Base-by-base conservation (phyloP, 495 filamentous ascomycete genomes). In the Astrocystis sublimbata region DNA sequence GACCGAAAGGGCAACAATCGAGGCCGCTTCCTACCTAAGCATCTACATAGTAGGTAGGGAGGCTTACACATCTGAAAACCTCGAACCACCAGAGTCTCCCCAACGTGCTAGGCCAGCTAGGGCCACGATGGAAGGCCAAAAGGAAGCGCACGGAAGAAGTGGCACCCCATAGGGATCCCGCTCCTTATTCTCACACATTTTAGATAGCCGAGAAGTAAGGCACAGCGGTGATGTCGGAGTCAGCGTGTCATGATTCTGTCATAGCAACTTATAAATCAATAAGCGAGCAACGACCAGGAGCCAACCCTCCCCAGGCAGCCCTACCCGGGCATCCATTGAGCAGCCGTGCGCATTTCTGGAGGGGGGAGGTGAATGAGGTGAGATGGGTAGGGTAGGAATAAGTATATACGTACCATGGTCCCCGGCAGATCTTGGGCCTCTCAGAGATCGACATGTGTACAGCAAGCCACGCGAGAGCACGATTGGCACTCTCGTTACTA, bases 401-500 rank as follows among this genome's bases (percentile, higher is more conserved):
- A n/a, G n/a, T n/a, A n/a, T n/a, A n/a, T n/a, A 13, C 30, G 24
- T 43, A 60, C 59, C 50, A 23, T 45, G 51, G 58, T 38, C 57
- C n/a, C 67, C 64, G 65, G 68, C 68, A 68, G 67, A 68, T 70
- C 53, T 68, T 70, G 65, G 65, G 65, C 70, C 70, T 72, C 70
- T 72, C 68, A 72, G 63, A 62, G 68, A 68, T 72, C 68, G 70
- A 70, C 70, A 72, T 68, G 70, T 70, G 70, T 65, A 70, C 69
- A 58, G 35, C 54, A 36, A 54, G 41, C 42, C 35, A 47, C 47
- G 31, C 42, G 49, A 51, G 47, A 15, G 41, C 60, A 51, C 52
- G 51, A 62, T 55, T 47, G 56, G 45, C 13, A 28, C 38, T 30
- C 51, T 21, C 33, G 31, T 38, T 58, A 58, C 45, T 46, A 33